These are phyloP conservation scores for Dendryphion nanum DNA, from an alignment of 2,329 filamentous ascomycete genomes.

Conservation along the genomic window DNA sequence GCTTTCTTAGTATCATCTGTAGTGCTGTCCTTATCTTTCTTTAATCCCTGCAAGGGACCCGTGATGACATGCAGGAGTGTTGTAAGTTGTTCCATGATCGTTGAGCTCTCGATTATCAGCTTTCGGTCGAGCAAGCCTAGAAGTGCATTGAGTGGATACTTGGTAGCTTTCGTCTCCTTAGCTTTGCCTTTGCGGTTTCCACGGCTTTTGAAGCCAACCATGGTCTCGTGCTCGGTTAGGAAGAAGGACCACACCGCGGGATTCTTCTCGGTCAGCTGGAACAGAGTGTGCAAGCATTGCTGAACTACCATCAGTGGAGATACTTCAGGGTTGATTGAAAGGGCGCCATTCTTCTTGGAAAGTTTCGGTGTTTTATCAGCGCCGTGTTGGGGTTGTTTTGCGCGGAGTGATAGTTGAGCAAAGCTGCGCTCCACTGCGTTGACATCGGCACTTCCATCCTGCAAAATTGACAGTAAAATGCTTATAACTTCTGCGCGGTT, in stretches of 20 bases:
- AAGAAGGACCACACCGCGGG: conserved; percentile 88
- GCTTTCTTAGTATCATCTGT: conserved; percentile 47
- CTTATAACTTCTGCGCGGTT: conserved; percentile 93
- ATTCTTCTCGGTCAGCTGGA: conserved; percentile 80
- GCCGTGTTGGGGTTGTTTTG: conserved; percentile 67
- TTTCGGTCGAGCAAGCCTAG: conserved; percentile 87
- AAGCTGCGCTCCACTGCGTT: conserved; percentile 95
- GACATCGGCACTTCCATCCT: conserved; percentile 92
- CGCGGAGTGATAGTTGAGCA: conserved; percentile 84
- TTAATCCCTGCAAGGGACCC: conserved; percentile 78
- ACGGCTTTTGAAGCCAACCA: conserved; percentile 72
- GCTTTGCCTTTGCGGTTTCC: conserved; percentile 81
- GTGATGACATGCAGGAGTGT: conserved; percentile 86
- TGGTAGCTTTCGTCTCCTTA: conserved; percentile 79
- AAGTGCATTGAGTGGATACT: conserved; percentile 89
- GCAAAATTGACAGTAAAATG: conserved; percentile 86
- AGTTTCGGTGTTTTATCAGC: conserved; percentile 78
- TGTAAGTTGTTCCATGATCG: conserved; percentile 92
- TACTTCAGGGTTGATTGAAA: conserved; percentile 72
- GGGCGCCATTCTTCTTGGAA: conserved; percentile 70
- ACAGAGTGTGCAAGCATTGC: conserved; percentile 84
- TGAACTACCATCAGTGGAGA: conserved; percentile 95
- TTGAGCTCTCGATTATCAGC: conserved; percentile 93
- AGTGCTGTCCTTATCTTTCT: conserved; percentile 72
- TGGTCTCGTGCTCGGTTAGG: conserved; percentile 87